A percentile compares a stretch with the other conserved stretches of the same genome.
Evolutionary conservation across 2,329 filamentous ascomycete genomes (phyloP).

Genomic region (Colletotrichum sp.): DNA sequence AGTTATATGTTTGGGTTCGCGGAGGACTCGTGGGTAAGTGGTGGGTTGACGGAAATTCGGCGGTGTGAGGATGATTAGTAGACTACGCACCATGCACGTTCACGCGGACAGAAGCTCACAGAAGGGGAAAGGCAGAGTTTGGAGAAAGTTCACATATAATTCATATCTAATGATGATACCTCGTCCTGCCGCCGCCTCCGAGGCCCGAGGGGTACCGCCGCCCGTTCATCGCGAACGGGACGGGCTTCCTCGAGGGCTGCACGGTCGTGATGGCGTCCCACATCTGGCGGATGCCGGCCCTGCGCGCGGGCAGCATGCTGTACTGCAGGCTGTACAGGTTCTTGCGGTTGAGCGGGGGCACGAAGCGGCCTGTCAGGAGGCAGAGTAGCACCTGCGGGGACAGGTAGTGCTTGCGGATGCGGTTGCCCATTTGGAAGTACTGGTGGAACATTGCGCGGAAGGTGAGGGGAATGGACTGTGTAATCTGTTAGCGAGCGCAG

Average conservation of each 20-base stretch:
- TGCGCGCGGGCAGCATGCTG: constrained; percentile 88
- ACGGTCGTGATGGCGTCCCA: constrained; percentile 74
- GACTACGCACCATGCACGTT: neutral
- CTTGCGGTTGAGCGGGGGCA: constrained; percentile 92
- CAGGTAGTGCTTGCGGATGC: constrained; percentile 94
- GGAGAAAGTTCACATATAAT: neutral
- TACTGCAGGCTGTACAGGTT: constrained; percentile 97
- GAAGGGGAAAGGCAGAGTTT: neutral
- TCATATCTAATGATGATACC: constrained; percentile 24
- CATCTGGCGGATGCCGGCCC: constrained; percentile 83
- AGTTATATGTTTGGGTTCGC: constrained; percentile 1
- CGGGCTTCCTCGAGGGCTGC: constrained; percentile 48
- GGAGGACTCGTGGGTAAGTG: neutral
- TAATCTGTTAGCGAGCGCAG: neutral
- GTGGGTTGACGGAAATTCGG: neutral
- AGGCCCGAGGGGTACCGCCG: constrained; percentile 21
- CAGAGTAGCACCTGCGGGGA: constrained; percentile 87
- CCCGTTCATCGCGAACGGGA: constrained; percentile 38
- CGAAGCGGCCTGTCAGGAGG: constrained; percentile 87
- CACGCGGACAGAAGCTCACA: neutral
- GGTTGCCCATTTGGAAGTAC: constrained; percentile 92
- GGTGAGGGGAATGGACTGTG: constrained; percentile 82
- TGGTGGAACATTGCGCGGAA: constrained; percentile 96
- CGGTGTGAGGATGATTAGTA: neutral
- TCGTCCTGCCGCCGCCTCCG: constrained; percentile 18